Evolutionary conservation across 2,329 filamentous ascomycete species (phyloP), one percentile per base, ranked within the genome.

Genomic region (Cladosporium sp.): DNA sequence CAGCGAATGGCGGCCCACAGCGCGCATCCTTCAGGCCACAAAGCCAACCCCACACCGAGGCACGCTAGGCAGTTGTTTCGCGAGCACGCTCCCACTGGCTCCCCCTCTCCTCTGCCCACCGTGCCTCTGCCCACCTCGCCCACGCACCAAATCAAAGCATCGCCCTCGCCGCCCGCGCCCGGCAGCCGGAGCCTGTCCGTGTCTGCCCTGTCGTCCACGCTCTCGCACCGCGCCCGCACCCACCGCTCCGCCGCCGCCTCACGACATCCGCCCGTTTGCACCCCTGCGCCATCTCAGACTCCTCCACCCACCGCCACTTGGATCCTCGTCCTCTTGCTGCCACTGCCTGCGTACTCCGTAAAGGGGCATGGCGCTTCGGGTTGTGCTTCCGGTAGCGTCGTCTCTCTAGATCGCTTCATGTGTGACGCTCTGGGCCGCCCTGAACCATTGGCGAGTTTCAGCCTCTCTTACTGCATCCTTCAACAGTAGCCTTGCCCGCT

Each of bases 301-400:
- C 19, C 31, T 42, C 38, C 31, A 13, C 37, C 38, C 22, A 32
- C 38, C 41, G 43, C 31, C 35, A 19, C 37, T 28, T 16, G 46
- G 46, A 28, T 28, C 22, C 7, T 28, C 22, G 22, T 28, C 22
- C 22, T 28, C 22, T 7, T 28, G 22, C 22, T 28, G 22, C 22
- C 22, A 28, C 22, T 28, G 22, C 22, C 22, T 28, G 22, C 22
- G 22, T 34, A 13, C 38, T 38, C 31, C 48, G 40, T 40, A 50
- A 43, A 43, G 40, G 48, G 48, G 48, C 48, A 50, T 50, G 48
- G 48, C 48, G 48, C 48, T 43, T 50, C 48, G 48, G 48, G 31
- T 34, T 19, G 16, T 43, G 18, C 40, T 37, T 43, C 48, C 48
- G 48, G 22, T 14, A 32, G 43, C 48, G 40, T 43, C 34, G 32